Evolutionary conservation across 2,329 filamentous ascomycete genomes (phyloP).

Genomic region (Nothophaeocryptopus gaeumannii): DNA sequence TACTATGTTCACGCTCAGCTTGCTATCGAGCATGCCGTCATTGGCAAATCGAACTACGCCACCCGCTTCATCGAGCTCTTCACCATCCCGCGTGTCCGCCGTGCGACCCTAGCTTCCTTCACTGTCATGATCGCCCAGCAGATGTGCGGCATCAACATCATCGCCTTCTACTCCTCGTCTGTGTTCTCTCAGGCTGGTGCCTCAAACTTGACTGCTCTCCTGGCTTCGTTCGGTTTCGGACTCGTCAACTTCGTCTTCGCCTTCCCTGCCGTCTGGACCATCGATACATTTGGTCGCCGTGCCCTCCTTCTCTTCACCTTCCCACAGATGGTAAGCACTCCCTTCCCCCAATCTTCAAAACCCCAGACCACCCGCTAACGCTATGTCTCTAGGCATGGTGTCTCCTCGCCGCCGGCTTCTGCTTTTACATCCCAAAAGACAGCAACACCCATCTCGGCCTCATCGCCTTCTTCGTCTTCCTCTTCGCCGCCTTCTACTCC

Average conservation of each 20-base stretch:
- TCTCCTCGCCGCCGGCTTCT: conserved; percentile 49
- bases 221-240: conserved; percentile 59
- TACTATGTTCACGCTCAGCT: conserved; percentile 30
- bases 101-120: conserved; percentile 24
- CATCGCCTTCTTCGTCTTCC: conserved; percentile 31
- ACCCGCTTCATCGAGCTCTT: conserved; percentile 18
- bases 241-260: conserved; percentile 59
- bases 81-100: conserved; percentile 25
- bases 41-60: background rate
- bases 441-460: conserved; percentile 33
- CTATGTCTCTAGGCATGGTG: conserved; percentile 42
- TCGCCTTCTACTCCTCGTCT: conserved; percentile 36
- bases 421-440: conserved; percentile 43
- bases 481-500: conserved; percentile 30
- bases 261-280: conserved; percentile 55
- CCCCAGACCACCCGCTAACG: too few species aligned
- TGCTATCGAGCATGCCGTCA: conserved; percentile 22
- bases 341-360: too few species aligned
- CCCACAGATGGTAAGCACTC: conserved; percentile 44
- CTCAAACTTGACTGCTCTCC: conserved; percentile 45
- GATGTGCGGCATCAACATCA: conserved; percentile 3
- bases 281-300: conserved; percentile 52
- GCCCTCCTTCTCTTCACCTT: conserved; percentile 50
- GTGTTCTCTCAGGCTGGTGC: conserved; percentile 37
- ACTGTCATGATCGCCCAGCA: conserved; percentile 25